These are phyloP conservation scores for Arctostaphylos glauca DNA, from an alignment of 148 eudicot species.

Conservation along the genomic window DNA sequence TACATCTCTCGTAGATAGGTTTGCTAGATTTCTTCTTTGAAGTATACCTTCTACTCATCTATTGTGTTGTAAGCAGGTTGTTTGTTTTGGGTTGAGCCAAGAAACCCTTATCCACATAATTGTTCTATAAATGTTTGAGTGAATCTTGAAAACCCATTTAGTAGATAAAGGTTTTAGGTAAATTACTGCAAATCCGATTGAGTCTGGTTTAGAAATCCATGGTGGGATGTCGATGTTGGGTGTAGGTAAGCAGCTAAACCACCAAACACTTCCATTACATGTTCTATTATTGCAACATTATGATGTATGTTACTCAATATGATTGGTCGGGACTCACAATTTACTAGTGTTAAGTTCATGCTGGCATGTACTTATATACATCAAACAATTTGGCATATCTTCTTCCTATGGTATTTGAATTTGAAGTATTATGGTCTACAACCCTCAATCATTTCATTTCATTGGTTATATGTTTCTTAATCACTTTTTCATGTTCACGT, in stretches of 20 bases:
- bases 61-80: neutral
- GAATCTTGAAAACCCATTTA: neutral
- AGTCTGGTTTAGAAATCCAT: neutral
- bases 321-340: neutral
- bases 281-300: neutral
- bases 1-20: neutral
- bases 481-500: constrained; percentile 19
- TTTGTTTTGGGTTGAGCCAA: neutral
- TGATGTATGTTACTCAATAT: neutral
- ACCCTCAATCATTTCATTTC: neutral
- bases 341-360: too few species aligned
- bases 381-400: neutral
- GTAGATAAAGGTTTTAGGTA: neutral
- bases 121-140: neutral
- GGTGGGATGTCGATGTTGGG: neutral
- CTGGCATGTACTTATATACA: neutral
- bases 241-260: neutral
- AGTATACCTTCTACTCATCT: neutral
- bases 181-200: neutral
- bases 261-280: neutral
- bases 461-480: neutral
- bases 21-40: neutral
- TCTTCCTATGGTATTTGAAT: neutral
- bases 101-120: neutral
- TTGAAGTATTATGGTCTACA: neutral